phyloP scores from a whole-genome alignment of 768 basidiomycete genomes.

The Punctularia strigosozonata region DNA sequence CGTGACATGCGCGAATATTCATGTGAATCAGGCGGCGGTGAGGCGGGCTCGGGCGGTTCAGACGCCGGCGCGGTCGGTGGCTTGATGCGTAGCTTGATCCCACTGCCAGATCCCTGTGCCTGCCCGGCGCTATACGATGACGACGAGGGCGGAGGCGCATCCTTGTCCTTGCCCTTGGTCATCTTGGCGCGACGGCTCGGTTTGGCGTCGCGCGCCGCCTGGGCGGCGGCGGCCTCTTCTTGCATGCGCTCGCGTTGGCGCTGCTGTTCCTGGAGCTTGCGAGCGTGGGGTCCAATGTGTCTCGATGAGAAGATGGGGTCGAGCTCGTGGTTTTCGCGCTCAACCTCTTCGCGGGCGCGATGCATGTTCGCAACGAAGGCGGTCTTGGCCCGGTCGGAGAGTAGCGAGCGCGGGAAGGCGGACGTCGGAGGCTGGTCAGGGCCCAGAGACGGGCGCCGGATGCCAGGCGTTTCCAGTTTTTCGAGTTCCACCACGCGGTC shows the following conservation, averaged over 20 bases:
- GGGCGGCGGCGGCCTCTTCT: not conserved
- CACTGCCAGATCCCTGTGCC: not conserved
- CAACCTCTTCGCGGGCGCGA: conserved; percentile 33
- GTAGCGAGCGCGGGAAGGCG: conserved; percentile 37
- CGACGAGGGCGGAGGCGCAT: not conserved
- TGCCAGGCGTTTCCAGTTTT: conserved; percentile 20
- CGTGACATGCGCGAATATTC: too few species aligned
- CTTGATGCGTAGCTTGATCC: conserved; percentile 1
- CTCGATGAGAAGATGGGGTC: conserved; percentile 36
- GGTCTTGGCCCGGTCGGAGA: conserved; percentile 28
- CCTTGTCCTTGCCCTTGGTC: not conserved
- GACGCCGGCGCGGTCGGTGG: conserved; percentile 13
- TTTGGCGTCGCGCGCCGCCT: conserved; percentile 12
- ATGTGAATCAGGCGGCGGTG: too few species aligned
- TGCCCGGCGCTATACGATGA: not conserved
- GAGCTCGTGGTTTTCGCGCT: conserved; percentile 28
- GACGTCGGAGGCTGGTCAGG: conserved; percentile 27
- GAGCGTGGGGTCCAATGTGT: conserved; percentile 31
- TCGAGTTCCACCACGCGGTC: conserved; percentile 56
- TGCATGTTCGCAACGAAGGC: conserved; percentile 36
- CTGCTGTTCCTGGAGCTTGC: conserved; percentile 31
- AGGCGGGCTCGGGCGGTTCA: conserved; percentile 3
- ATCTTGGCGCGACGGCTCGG: conserved; percentile 8
- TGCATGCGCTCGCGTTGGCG: not conserved
- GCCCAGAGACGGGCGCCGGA: conserved; percentile 11